Evolutionary conservation across 2,329 filamentous ascomycete species (phyloP).

Genomic region (Claviceps citrina): DNA sequence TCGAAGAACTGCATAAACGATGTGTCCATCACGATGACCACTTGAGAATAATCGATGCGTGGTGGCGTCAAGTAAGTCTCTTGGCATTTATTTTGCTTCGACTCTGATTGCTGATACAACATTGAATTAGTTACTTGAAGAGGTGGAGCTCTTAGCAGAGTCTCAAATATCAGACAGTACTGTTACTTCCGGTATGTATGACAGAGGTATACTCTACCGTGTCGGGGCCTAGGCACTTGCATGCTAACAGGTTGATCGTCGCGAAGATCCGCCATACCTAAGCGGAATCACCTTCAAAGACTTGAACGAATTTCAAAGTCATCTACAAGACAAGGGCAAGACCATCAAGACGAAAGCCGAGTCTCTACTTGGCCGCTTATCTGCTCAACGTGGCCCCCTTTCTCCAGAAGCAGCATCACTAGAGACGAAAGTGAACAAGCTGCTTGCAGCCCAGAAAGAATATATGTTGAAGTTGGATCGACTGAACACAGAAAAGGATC

Average conservation of each 20-base stretch:
- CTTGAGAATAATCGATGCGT: constrained; percentile 74
- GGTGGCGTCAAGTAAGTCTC: constrained; percentile 73
- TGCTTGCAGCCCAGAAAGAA: constrained; percentile 71
- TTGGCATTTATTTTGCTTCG: background rate
- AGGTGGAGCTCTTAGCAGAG: constrained; percentile 44
- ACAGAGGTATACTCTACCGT: background rate
- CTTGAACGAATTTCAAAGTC: constrained; percentile 59
- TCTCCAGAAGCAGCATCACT: constrained; percentile 57
- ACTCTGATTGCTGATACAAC: constrained; percentile 2
- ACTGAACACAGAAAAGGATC: constrained; percentile 63
- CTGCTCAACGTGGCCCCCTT: constrained; percentile 34
- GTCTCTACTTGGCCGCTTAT: constrained; percentile 45
- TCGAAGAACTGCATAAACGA: constrained; percentile 66
- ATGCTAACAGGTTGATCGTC: constrained; percentile 11
- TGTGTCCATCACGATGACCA: constrained; percentile 82
- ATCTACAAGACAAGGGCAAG: constrained; percentile 61
- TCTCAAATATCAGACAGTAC: constrained; percentile 22
- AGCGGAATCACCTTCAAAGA: constrained; percentile 48
- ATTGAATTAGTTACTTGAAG: constrained; percentile 40
- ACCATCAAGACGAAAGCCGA: constrained; percentile 62
- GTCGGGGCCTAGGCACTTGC: background rate
- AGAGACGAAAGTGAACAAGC: constrained; percentile 56
- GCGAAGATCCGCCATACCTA: constrained; percentile 36
- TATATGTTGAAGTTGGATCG: constrained; percentile 63
- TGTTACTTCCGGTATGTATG: constrained; percentile 12